These are phyloP conservation scores for Alternaria ethzedia DNA, from an alignment of 2,329 filamentous ascomycete species.

Conservation along the genomic window DNA sequence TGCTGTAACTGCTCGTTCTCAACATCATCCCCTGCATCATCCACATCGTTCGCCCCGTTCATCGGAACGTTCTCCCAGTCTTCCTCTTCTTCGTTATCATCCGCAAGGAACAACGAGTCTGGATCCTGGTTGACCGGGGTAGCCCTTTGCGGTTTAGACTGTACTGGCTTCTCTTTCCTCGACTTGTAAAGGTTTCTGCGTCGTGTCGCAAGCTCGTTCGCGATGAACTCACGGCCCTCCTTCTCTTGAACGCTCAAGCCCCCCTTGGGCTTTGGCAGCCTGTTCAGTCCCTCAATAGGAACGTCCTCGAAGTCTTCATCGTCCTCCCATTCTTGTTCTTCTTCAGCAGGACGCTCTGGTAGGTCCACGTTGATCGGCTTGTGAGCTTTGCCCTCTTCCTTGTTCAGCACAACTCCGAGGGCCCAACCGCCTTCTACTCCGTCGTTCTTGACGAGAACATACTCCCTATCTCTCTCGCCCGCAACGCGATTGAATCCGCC, in stretches of 20 bases:
- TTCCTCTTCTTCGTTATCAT: slow-evolving; percentile 49
- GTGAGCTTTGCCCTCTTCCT: slow-evolving; percentile 78
- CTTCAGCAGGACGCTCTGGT: slow-evolving; percentile 56
- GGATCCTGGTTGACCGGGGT: slow-evolving; percentile 48
- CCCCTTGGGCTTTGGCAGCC: slow-evolving; percentile 69
- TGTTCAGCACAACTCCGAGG: slow-evolving; percentile 86
- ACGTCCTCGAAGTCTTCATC: slow-evolving; percentile 91
- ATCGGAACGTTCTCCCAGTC: slow-evolving; percentile 53
- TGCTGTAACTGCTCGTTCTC: slow-evolving; percentile 78
- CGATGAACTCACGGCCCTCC: slow-evolving; percentile 46
- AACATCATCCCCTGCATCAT: slow-evolving; percentile 56
- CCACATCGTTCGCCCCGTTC: slow-evolving; percentile 62
- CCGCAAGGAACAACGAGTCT: slow-evolving; percentile 63
- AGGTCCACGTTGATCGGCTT: slow-evolving; percentile 93
- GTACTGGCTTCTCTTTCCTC: slow-evolving; percentile 30
- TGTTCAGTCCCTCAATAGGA: slow-evolving; percentile 86
- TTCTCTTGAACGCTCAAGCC: slow-evolving; percentile 35
- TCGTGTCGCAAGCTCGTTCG: slow-evolving; percentile 50
- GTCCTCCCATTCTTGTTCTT: slow-evolving; percentile 70
- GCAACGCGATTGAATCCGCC: slow-evolving; percentile 71
- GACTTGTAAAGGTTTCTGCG: slow-evolving; percentile 57
- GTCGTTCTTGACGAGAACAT: slow-evolving; percentile 94
- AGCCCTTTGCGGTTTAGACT: slow-evolving; percentile 20
- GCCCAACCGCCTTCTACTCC: slow-evolving; percentile 96
- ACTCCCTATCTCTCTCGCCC: slow-evolving; percentile 88